A percentile compares a stretch with the other conserved stretches of the same genome.
Conservation (phyloP, 495 filamentous ascomycete species). For the Saxispiralis lemnorum region DNA sequence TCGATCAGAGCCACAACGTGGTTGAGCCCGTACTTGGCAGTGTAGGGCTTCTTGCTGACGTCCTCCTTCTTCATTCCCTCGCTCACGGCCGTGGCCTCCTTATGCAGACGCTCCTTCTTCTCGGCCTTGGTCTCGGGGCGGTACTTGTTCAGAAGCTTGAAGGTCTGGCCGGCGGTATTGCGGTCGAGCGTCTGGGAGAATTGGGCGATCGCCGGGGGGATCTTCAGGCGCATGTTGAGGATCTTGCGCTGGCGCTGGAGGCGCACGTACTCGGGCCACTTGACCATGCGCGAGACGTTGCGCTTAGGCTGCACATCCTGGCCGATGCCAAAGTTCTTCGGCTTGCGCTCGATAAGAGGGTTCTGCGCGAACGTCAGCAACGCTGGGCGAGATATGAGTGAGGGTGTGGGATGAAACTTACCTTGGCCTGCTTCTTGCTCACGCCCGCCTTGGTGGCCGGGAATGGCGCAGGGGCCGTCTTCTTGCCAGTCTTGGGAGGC, state of each 20-base stretch:
- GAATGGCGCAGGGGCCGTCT: slow-evolving; percentile 88
- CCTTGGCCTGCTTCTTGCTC: slow-evolving; percentile 90
- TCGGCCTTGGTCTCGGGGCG: slow-evolving; percentile 95
- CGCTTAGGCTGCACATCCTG: slow-evolving; percentile 95
- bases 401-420: slow-evolving; percentile 30
- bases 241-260: slow-evolving; percentile 99
- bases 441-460: slow-evolving; percentile 75
- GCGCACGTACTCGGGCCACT: slow-evolving; percentile 64
- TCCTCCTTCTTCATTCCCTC: slow-evolving; percentile 99
- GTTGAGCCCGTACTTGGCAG: slow-evolving; percentile 99
- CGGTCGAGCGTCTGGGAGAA: slow-evolving; percentile 96
- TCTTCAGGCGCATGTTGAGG: slow-evolving; percentile 94
- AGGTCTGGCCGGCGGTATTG: slow-evolving; percentile 88
- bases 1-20: slow-evolving; percentile 98
- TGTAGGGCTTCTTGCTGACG: slow-evolving; percentile 97
- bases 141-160: slow-evolving; percentile 99
- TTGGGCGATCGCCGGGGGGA: slow-evolving; percentile 91
- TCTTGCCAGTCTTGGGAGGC: slow-evolving; percentile 95
- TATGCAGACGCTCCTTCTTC: slow-evolving; percentile 98
- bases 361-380: slow-evolving; percentile 42
- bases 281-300: slow-evolving; percentile 97
- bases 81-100: slow-evolving; percentile 90
- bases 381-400: slow-evolving; percentile 1
- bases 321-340: slow-evolving; percentile 96
- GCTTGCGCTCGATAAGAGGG: slow-evolving; percentile 94